Conservation (phyloP, 768 basidiomycete genomes). For the Cystofilobasidium capitatum region DNA sequence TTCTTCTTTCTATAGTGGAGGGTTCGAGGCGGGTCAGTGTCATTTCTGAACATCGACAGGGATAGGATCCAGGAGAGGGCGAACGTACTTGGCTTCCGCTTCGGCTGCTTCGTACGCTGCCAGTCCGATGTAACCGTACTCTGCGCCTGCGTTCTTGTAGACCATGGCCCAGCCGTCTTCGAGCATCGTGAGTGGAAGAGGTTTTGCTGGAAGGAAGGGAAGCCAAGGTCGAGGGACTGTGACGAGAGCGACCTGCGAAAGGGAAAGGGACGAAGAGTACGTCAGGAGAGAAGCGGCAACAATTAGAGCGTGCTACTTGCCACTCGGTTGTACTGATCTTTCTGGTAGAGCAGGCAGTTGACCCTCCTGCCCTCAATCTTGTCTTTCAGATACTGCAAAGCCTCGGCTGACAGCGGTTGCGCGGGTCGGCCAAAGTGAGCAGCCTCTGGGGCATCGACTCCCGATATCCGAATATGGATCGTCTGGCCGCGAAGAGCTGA, state of each 20-base stretch:
- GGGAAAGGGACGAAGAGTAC: not conserved
- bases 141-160: slow-evolving; percentile 13
- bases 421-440: slow-evolving; percentile 24
- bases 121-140: slow-evolving; percentile 13
- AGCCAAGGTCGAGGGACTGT: slow-evolving; percentile 7
- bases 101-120: slow-evolving; percentile 9
- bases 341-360: not conserved
- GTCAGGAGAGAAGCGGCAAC: not conserved
- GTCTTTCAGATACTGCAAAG: slow-evolving; percentile 2
- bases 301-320: not conserved
- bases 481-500: slow-evolving; percentile 19
- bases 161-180: slow-evolving; percentile 9
- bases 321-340: slow-evolving; percentile 9
- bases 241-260: slow-evolving; percentile 5
- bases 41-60: not conserved
- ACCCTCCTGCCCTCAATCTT: slow-evolving; percentile 2
- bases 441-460: slow-evolving; percentile 23
- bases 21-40: not conserved
- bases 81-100: slow-evolving; percentile 17
- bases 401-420: slow-evolving; percentile 21
- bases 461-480: slow-evolving; percentile 17
- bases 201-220: slow-evolving; percentile 7
- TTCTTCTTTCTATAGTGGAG: slow-evolving; percentile 4
- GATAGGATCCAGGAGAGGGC: no score
- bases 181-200: slow-evolving; percentile 16